Percentiles rank a stretch among this genome's conserved stretches.
Evolutionary conservation across 768 basidiomycete genomes (phyloP).

Genomic region (Tulasnella sp.): DNA sequence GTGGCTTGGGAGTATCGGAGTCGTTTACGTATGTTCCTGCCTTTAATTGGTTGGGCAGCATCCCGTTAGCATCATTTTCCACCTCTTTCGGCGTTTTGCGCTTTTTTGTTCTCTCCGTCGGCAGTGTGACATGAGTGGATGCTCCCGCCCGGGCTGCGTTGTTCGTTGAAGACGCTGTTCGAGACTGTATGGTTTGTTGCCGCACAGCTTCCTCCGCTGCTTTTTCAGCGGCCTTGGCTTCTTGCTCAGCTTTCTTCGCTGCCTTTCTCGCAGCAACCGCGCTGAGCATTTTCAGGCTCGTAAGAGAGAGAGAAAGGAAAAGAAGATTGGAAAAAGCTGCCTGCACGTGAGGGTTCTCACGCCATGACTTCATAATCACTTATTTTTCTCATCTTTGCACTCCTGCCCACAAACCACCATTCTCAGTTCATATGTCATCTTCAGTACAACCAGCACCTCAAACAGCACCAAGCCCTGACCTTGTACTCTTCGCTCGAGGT

Average conservation of each 20-base stretch:
- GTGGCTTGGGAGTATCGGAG: too few relatives aligned
- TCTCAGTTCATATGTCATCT: conserved; percentile 5
- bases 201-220: conserved; percentile 13
- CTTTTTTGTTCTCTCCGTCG: neutral
- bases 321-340: neutral
- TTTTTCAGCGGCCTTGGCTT: neutral
- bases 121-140: neutral
- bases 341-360: neutral
- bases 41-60: neutral
- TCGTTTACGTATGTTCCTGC: neutral
- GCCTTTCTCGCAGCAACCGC: conserved; percentile 29
- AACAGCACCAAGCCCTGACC: conserved; percentile 29
- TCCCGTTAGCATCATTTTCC: neutral
- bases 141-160: neutral
- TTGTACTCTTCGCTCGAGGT: conserved; percentile 80
- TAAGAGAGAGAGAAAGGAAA: neutral
- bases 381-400: neutral
- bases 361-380: neutral
- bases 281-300: conserved; percentile 21
- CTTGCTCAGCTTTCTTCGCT: neutral
- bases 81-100: neutral
- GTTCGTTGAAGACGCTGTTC: neutral
- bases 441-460: conserved; percentile 41
- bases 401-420: neutral
- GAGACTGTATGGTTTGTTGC: neutral